These are phyloP conservation scores for Exutisphaerella laricina DNA, from an alignment of 2,329 filamentous ascomycete genomes.

Conservation along the genomic window DNA sequence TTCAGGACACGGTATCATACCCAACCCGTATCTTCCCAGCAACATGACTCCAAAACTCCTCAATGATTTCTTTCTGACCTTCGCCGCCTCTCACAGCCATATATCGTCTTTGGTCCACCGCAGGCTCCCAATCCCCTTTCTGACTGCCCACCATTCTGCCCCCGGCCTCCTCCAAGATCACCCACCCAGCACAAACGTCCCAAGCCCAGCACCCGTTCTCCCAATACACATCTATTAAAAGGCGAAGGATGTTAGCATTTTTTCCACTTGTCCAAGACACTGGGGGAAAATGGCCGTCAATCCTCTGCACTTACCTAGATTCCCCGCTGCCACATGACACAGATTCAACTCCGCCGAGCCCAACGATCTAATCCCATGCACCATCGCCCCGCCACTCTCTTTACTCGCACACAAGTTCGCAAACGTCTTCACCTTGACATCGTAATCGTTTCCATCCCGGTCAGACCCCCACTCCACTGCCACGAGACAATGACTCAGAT, in stretches of 20 bases:
- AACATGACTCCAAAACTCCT: constrained; percentile 47
- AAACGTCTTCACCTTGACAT: constrained; percentile 63
- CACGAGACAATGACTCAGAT: constrained; percentile 59
- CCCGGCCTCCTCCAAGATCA: constrained; percentile 67
- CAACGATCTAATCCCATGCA: constrained; percentile 64
- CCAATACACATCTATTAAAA: constrained; percentile 79
- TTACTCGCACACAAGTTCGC: constrained; percentile 46
- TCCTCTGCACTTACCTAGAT: too few species aligned
- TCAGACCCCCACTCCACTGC: constrained; percentile 69
- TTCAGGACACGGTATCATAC: constrained; percentile 20
- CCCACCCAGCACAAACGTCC: constrained; percentile 80
- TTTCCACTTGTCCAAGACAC: too few species aligned
- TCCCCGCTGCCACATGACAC: constrained; percentile 64
- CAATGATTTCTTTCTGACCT: constrained; percentile 42
- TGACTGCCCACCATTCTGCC: constrained; percentile 68
- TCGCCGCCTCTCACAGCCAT: constrained; percentile 43
- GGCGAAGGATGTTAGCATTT: too few species aligned
- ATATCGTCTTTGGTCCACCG: constrained; percentile 55
- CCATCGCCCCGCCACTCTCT: constrained; percentile 66
- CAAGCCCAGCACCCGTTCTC: constrained; percentile 80
- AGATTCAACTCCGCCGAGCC: constrained; percentile 72
- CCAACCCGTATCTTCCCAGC: constrained; percentile 43
- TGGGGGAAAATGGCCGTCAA: too few species aligned
- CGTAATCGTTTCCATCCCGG: constrained; percentile 62
- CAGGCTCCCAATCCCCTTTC: constrained; percentile 61